phyloP scores from a whole-genome alignment of 805 yeast genomes.

The Starmerella kuoi region DNA sequence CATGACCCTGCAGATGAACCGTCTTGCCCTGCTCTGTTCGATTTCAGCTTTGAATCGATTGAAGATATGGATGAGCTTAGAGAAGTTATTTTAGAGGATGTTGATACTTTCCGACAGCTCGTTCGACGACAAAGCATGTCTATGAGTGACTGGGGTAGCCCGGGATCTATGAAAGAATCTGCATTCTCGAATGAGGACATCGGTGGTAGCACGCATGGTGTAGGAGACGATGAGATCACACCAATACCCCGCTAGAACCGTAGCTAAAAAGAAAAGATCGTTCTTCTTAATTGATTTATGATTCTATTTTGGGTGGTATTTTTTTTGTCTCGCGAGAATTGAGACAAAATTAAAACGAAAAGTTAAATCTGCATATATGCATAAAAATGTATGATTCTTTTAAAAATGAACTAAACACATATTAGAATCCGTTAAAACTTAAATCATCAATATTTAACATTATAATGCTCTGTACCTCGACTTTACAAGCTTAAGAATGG shows the following conservation, averaged over 20 bases:
- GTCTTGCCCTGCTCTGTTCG: conserved; percentile 68
- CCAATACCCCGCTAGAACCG: conserved; percentile 7
- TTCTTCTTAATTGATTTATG: too few species aligned
- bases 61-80: conserved; percentile 66
- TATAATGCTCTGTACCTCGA: too few species aligned
- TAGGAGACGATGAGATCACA: conserved; percentile 11
- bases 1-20: conserved; percentile 96
- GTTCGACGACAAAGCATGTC: conserved; percentile 20
- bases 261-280: too few species aligned
- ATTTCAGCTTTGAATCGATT: conserved; percentile 85
- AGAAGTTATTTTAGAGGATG: conserved; percentile 65
- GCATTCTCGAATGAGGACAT: background rate
- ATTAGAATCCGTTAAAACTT: too few species aligned
- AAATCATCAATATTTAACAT: too few species aligned
- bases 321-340: too few species aligned
- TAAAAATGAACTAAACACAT: too few species aligned
- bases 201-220: background rate
- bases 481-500: too few species aligned
- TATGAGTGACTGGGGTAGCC: background rate
- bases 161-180: background rate
- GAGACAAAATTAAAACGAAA: too few species aligned
- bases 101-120: conserved; percentile 30
- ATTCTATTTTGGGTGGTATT: too few species aligned
- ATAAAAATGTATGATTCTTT: too few species aligned
- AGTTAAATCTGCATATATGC: too few species aligned